Conservation (phyloP, 148 eudicot species). For the Dianthus caryophyllus region DNA sequence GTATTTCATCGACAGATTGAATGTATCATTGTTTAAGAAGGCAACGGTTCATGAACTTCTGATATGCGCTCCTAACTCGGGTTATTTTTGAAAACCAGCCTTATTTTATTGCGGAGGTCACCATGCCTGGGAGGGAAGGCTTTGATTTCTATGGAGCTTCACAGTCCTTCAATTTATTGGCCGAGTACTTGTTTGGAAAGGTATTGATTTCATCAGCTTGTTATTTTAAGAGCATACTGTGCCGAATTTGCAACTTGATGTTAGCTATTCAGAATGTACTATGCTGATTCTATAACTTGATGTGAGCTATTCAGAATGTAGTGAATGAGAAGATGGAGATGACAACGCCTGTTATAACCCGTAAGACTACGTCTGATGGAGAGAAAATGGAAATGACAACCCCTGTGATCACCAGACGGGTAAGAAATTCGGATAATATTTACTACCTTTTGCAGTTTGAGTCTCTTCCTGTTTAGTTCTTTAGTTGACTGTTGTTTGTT, state of each 20-base stretch:
- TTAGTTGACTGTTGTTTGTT: background rate
- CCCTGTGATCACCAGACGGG: conserved; percentile 78
- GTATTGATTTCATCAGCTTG: conserved; percentile 36
- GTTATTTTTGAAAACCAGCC: conserved; percentile 37
- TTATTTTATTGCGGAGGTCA: conserved; percentile 80
- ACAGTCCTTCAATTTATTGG: conserved; percentile 80
- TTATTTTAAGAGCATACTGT: background rate
- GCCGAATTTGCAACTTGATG: background rate
- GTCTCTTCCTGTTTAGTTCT: conserved; percentile 6
- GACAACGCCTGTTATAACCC: conserved; percentile 94
- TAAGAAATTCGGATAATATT: conserved; percentile 14
- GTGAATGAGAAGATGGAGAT: conserved; percentile 81
- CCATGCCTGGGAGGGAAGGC: conserved; percentile 83
- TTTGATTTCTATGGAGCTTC: conserved; percentile 86
- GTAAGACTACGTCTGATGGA: conserved; percentile 50
- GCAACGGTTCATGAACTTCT: background rate
- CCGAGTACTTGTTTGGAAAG: conserved; percentile 97
- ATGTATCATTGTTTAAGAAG: background rate
- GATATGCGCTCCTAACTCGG: conserved; percentile 4
- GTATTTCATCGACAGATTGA: background rate
- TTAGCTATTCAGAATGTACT: background rate
- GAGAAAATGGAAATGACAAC: conserved; percentile 95
- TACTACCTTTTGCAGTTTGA: conserved; percentile 6
- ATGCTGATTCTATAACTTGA: conserved; percentile 7
- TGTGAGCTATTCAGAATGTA: conserved; percentile 48